Evolutionary conservation across 345 rosid genomes (phyloP).

Genomic region (Xanthoceras sorbifolium): DNA sequence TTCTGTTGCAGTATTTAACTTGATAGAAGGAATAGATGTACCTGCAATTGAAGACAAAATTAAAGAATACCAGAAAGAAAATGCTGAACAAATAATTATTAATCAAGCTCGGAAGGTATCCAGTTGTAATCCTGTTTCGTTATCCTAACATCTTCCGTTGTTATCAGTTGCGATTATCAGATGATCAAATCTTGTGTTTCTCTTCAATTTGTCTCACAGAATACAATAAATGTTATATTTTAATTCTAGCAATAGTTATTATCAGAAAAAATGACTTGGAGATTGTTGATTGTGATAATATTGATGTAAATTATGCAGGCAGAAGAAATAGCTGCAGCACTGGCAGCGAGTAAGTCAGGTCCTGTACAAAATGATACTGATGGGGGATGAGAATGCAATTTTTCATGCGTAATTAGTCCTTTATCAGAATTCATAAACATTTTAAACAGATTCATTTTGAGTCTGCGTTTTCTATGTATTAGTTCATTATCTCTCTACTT

Average conservation of each 20-base stretch:
- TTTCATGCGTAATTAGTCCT: background rate
- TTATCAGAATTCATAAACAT: background rate
- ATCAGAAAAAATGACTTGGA: background rate
- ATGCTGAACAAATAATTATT: conserved; percentile 84
- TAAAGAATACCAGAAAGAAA: conserved; percentile 68
- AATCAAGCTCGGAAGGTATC: conserved; percentile 85
- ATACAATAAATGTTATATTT: background rate
- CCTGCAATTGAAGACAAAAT: conserved; percentile 76
- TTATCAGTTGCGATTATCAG: background rate
- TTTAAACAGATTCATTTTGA: background rate
- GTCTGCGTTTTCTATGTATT: background rate
- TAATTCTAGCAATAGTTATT: background rate
- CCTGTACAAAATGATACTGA: conserved; percentile 54
- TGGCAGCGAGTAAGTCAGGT: conserved; percentile 77
- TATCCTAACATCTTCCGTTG: background rate
- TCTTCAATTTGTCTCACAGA: background rate
- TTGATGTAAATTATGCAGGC: conserved; percentile 58
- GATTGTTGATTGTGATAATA: conserved; percentile 15
- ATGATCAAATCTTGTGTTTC: background rate
- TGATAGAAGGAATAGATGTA: conserved; percentile 75
- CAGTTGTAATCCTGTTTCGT: background rate
- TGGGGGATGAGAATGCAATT: conserved; percentile 50
- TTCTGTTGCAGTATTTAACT: conserved; percentile 57
- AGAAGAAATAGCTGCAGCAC: conserved; percentile 82
- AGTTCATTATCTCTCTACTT: background rate